phyloP scores from a whole-genome alignment of 768 basidiomycete species.

The Lyophyllum shimeji region DNA sequence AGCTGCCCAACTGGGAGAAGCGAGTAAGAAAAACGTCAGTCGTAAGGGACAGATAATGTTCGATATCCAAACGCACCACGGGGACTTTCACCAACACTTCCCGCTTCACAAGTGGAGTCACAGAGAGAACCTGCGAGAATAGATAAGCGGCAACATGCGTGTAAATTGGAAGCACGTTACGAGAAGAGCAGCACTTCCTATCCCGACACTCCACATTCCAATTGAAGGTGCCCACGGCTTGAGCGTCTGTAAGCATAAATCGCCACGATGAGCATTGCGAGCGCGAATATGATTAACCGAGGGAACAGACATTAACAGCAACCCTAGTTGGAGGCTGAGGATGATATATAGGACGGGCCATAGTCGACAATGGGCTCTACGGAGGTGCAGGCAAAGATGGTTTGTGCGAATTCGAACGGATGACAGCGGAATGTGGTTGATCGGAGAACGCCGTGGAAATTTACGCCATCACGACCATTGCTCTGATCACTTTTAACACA shows the following conservation, averaged over 20 bases:
- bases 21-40: constrained; percentile 6
- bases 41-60: constrained; percentile 5
- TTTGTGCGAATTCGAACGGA: constrained; percentile 20
- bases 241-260: constrained; percentile 34
- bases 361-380: constrained; percentile 17
- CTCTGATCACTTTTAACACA: constrained; percentile 5
- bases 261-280: neutral
- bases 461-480: constrained; percentile 1
- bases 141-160: constrained; percentile 1
- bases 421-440: constrained; percentile 26
- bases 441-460: constrained; percentile 30
- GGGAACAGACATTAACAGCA: constrained; percentile 35
- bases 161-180: constrained; percentile 38
- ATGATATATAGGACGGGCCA: constrained; percentile 44
- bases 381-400: constrained; percentile 6
- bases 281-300: neutral
- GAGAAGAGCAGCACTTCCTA: constrained; percentile 65
- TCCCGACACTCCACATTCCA: constrained; percentile 71
- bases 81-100: constrained; percentile 74
- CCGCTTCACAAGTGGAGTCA: constrained; percentile 81
- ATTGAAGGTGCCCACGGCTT: constrained; percentile 62
- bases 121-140: constrained; percentile 62
- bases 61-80: constrained; percentile 46
- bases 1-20: constrained; percentile 54
- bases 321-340: constrained; percentile 36